Percentiles rank a stretch among this genome's conserved stretches.
Conservation (phyloP, 202 grass and related monocot genomes). For the Setaria viridis region DNA sequence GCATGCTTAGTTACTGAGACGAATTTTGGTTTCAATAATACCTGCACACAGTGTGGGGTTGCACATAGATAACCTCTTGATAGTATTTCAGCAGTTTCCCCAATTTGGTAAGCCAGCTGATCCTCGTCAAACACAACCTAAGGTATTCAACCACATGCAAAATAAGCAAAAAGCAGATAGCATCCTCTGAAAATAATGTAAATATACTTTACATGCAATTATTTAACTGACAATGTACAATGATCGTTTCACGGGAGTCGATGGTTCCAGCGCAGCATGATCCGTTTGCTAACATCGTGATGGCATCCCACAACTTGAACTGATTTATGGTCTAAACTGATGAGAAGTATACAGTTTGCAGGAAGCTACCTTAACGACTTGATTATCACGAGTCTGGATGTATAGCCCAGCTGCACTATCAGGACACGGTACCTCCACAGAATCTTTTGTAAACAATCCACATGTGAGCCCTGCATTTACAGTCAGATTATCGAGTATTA, state of each 20-base stretch:
- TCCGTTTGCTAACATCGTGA: neutral
- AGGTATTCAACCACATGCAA: conserved; percentile 26
- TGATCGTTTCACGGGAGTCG: neutral
- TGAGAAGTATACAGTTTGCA: conserved; percentile 1
- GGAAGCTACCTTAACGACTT: conserved; percentile 69
- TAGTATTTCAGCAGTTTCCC: conserved; percentile 94
- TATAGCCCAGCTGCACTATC: conserved; percentile 93
- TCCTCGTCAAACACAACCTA: conserved; percentile 83
- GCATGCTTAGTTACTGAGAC: conserved; percentile 8
- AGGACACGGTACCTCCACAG: conserved; percentile 73
- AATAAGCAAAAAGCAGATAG: neutral
- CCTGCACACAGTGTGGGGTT: conserved; percentile 97
- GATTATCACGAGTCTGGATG: conserved; percentile 73
- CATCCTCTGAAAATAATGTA: neutral
- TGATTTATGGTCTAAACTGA: neutral
- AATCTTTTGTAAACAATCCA: conserved; percentile 88
- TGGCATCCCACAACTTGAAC: neutral
- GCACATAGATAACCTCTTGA: conserved; percentile 82
- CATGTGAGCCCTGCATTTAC: conserved; percentile 78
- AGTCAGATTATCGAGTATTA: conserved; percentile 10
- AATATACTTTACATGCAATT: neutral
- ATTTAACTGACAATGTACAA: neutral
- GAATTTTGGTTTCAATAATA: conserved; percentile 40
- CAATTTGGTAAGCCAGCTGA: conserved; percentile 97
- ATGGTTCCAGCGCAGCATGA: conserved; percentile 10